Conservation (phyloP, 192 early-diverging fungal genomes). For the Lobulomyces angularis region DNA sequence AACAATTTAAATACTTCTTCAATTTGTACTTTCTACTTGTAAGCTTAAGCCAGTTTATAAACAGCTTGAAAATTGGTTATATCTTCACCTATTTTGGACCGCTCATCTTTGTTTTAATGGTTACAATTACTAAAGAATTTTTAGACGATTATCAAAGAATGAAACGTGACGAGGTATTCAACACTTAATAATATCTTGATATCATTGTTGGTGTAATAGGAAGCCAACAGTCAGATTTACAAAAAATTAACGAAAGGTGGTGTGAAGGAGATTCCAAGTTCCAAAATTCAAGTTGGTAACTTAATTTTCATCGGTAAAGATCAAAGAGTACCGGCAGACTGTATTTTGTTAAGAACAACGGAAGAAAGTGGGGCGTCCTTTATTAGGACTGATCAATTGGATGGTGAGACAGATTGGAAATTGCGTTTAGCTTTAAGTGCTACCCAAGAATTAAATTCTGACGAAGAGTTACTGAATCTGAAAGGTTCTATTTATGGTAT, state of each 20-base stretch:
- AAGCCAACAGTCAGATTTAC: conserved; percentile 83
- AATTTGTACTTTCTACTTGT: conserved; percentile 91
- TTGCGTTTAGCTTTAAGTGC: conserved; percentile 74
- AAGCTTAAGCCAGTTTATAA: conserved; percentile 82
- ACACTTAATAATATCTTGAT: background rate
- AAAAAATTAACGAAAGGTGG: conserved; percentile 46
- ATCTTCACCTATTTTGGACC: conserved; percentile 89
- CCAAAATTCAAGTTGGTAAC: conserved; percentile 81
- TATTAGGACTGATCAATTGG: conserved; percentile 92
- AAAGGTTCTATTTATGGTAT: conserved; percentile 64
- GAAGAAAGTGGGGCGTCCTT: conserved; percentile 79
- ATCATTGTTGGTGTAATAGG: conserved; percentile 18
- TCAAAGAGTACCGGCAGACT: conserved; percentile 80
- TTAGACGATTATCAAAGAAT: conserved; percentile 76
- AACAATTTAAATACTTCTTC: conserved; percentile 91
- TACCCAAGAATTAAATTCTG: conserved; percentile 56
- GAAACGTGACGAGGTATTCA: conserved; percentile 45
- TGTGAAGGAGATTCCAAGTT: conserved; percentile 51
- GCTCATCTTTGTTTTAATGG: conserved; percentile 72
- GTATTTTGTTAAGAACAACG: conserved; percentile 72
- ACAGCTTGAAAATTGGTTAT: conserved; percentile 75
- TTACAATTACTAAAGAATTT: conserved; percentile 88
- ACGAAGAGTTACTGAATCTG: conserved; percentile 45
- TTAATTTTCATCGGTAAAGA: conserved; percentile 73
- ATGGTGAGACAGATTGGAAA: conserved; percentile 98